Conservation (phyloP, 1,284 basidiomycete species). For the Cryptococcus wingfieldii region DNA sequence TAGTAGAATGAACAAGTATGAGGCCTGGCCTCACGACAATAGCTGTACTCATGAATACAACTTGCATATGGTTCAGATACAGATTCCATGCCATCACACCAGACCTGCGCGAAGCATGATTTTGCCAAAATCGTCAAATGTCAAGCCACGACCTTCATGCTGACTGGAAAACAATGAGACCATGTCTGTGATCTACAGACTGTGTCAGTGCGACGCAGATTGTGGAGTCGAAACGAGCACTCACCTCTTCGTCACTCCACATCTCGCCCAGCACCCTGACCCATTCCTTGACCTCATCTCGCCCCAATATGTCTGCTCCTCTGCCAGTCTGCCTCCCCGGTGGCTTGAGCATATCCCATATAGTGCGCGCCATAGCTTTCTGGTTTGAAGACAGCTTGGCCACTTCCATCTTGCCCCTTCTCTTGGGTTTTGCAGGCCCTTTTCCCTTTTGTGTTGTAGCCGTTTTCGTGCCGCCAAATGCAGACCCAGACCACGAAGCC, state of each 20-base stretch:
- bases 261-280: constrained; percentile 44
- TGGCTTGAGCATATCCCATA: constrained; percentile 46
- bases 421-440: constrained; percentile 7
- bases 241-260: constrained; percentile 47
- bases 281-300: constrained; percentile 43
- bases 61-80: background rate
- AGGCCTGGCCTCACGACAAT: background rate
- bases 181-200: constrained; percentile 37
- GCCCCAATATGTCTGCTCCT: constrained; percentile 23
- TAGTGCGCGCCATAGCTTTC: constrained; percentile 34
- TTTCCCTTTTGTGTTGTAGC: constrained; percentile 5
- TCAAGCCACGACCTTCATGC: constrained; percentile 42
- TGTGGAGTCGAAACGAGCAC: constrained; percentile 4
- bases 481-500: constrained; percentile 7
- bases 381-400: constrained; percentile 31
- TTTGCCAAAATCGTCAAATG: constrained; percentile 45
- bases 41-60: background rate
- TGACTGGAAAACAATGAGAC: constrained; percentile 46
- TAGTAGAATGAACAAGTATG: background rate
- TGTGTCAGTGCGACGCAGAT: background rate
- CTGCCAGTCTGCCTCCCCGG: constrained; percentile 2
- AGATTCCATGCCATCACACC: constrained; percentile 17
- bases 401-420: constrained; percentile 2
- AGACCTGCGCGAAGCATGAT: constrained; percentile 44
- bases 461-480: constrained; percentile 4